Percentiles rank a stretch among this genome's conserved stretches.
Conservation (phyloP, 805 yeast genomes). For the Pichia cephalocereana region DNA sequence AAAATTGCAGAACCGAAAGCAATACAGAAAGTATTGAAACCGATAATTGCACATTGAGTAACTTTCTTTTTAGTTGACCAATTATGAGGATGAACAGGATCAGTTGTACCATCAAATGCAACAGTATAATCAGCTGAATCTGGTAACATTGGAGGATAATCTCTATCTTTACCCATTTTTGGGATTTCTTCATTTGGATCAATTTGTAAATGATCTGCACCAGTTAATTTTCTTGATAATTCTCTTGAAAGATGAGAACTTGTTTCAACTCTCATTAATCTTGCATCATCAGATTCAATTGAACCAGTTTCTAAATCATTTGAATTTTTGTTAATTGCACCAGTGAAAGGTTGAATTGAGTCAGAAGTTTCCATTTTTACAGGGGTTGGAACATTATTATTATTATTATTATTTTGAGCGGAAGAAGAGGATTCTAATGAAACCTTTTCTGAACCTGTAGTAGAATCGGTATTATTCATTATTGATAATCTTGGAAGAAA, state of each 20-base stretch:
- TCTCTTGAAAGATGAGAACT: slow-evolving; percentile 13
- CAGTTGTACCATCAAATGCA: slow-evolving; percentile 66
- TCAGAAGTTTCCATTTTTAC: background rate
- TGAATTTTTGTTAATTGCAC: background rate
- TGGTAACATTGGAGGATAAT: slow-evolving; percentile 54
- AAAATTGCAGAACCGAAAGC: slow-evolving; percentile 79
- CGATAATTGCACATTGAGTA: slow-evolving; percentile 34
- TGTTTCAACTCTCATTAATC: slow-evolving; percentile 12
- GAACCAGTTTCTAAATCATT: background rate
- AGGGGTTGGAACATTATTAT: background rate
- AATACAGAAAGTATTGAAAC: slow-evolving; percentile 38
- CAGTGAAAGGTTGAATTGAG: background rate
- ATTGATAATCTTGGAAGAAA: background rate
- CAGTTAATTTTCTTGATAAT: slow-evolving; percentile 35
- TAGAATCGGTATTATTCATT: background rate
- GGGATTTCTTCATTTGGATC: slow-evolving; percentile 33
- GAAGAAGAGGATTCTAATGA: background rate
- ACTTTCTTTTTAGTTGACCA: slow-evolving; percentile 48
- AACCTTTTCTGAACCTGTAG: background rate
- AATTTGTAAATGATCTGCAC: slow-evolving; percentile 26
- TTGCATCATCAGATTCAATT: slow-evolving; percentile 1
- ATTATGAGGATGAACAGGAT: slow-evolving; percentile 74
- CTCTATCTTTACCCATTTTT: slow-evolving; percentile 59
- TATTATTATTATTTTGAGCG: background rate
- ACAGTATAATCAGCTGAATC: slow-evolving; percentile 51